A percentile compares a stretch with the other conserved stretches of the same genome.
Evolutionary conservation across 2,329 filamentous ascomycete species (phyloP).

Genomic region (Cladosporium sp.): DNA sequence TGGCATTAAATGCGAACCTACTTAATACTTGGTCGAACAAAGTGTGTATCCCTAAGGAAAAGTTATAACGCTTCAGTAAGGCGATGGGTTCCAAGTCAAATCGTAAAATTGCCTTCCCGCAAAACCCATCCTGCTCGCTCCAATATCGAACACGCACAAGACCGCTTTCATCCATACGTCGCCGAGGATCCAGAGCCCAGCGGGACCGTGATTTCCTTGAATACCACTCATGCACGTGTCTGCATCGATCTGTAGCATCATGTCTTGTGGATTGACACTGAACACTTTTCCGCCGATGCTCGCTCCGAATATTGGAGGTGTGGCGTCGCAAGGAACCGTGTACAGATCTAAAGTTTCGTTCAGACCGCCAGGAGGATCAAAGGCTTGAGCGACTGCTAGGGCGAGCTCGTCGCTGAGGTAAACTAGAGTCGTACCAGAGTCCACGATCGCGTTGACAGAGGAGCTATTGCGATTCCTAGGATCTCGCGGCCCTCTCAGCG

Average conservation of each 20-base stretch:
- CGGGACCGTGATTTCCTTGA: conserved; percentile 23
- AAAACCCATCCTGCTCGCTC: conserved; percentile 45
- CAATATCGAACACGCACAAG: conserved; percentile 49
- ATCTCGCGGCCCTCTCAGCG: conserved; percentile 7
- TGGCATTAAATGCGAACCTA: no score
- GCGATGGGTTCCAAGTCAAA: not conserved
- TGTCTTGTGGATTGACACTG: conserved; percentile 27
- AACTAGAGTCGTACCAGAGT: conserved; percentile 42
- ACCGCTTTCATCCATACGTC: conserved; percentile 49
- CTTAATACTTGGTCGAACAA: no score
- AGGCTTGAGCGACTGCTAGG: conserved; percentile 36
- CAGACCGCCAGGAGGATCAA: conserved; percentile 38
- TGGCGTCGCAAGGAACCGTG: conserved; percentile 40
- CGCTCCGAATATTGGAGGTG: conserved; percentile 39
- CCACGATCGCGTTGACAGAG: conserved; percentile 40
- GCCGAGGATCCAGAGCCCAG: conserved; percentile 39
- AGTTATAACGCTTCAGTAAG: no score
- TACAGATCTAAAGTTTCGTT: not conserved
- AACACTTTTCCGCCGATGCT: conserved; percentile 35
- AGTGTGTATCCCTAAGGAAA: no score
- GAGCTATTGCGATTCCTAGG: conserved; percentile 27
- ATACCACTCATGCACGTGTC: conserved; percentile 32
- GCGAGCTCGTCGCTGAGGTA: conserved; percentile 39
- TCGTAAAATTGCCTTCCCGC: conserved; percentile 31
- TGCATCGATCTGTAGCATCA: conserved; percentile 22